These are phyloP conservation scores for Candida albicans DNA, from an alignment of 1,139 yeast species.

Conservation along the genomic window DNA sequence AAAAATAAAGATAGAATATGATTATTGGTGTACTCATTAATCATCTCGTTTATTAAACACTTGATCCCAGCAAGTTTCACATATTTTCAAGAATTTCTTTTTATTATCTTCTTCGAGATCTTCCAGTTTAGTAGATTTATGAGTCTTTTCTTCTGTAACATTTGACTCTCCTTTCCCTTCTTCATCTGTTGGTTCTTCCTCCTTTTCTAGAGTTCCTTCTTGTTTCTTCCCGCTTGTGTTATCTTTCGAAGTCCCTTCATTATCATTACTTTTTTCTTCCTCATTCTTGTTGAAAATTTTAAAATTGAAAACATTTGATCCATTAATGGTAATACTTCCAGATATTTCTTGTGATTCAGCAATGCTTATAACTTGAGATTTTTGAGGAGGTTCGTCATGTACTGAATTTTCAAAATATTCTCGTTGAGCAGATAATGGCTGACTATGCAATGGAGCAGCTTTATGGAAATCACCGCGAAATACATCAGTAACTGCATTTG, in stretches of 20 bases:
- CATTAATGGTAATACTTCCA: slow-evolving; percentile 46
- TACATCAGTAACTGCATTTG: slow-evolving; percentile 43
- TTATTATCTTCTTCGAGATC: slow-evolving; percentile 3
- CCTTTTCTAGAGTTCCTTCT: neutral
- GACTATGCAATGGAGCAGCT: slow-evolving; percentile 53
- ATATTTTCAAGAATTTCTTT: slow-evolving; percentile 47
- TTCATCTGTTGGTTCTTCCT: slow-evolving; percentile 1
- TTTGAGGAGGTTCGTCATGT: slow-evolving; percentile 25
- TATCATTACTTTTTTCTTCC: slow-evolving; percentile 4
- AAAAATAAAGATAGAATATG: no score
- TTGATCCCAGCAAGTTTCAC: slow-evolving; percentile 59
- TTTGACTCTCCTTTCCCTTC: slow-evolving; percentile 14
- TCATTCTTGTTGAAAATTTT: slow-evolving; percentile 26
- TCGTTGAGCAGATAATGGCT: slow-evolving; percentile 55
- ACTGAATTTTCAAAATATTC: slow-evolving; percentile 35
- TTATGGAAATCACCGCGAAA: slow-evolving; percentile 48
- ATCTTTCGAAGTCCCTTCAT: neutral
- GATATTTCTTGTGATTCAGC: slow-evolving; percentile 26
- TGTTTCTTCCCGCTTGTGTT: no score
- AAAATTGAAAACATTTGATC: slow-evolving; percentile 44
- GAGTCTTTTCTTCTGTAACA: slow-evolving; percentile 33
- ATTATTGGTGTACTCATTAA: neutral
- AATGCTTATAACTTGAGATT: slow-evolving; percentile 4
- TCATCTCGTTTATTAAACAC: slow-evolving; percentile 3
- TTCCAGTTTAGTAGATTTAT: neutral